phyloP scores from a whole-genome alignment of 345 rosid genomes.

The Carallia pectinifolia region DNA sequence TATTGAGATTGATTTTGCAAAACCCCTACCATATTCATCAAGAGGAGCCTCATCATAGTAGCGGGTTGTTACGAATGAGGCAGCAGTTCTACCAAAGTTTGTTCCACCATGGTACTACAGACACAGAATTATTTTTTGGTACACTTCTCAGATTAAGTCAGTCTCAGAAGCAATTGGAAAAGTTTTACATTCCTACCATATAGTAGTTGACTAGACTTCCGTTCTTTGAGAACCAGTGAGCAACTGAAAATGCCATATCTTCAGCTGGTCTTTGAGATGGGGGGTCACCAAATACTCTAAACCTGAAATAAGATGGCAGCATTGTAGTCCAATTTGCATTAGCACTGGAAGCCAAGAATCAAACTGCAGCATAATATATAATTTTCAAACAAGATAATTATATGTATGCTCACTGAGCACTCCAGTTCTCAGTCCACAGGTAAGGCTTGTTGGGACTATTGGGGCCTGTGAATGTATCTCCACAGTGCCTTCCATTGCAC shows the following conservation, averaged over 20 bases:
- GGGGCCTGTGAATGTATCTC: conserved; percentile 91
- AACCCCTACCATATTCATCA: conserved; percentile 69
- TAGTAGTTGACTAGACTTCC: conserved; percentile 84
- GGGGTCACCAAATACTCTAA: conserved; percentile 70
- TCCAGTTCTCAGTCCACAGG: conserved; percentile 98
- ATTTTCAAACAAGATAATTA: neutral
- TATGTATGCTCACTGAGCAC: conserved; percentile 67
- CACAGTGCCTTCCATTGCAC: conserved; percentile 97
- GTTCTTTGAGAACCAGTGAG: conserved; percentile 55
- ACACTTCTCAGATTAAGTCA: too few relatives aligned
- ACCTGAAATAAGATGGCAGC: conserved; percentile 32
- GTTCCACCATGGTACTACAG: conserved; percentile 92
- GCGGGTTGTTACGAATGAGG: conserved; percentile 75
- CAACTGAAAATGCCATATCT: neutral
- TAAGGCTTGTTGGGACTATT: conserved; percentile 79
- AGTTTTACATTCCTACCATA: conserved; percentile 50
- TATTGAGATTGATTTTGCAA: neutral
- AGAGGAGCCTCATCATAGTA: conserved; percentile 97
- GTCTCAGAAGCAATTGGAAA: neutral
- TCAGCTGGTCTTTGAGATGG: conserved; percentile 34
- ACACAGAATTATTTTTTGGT: neutral
- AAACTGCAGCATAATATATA: neutral
- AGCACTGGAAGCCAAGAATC: neutral
- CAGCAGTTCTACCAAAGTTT: conserved; percentile 75
- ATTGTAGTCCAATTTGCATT: neutral